Evolutionary conservation across 768 basidiomycete genomes (phyloP).

Genomic region (Xerocomus spinulosus): DNA sequence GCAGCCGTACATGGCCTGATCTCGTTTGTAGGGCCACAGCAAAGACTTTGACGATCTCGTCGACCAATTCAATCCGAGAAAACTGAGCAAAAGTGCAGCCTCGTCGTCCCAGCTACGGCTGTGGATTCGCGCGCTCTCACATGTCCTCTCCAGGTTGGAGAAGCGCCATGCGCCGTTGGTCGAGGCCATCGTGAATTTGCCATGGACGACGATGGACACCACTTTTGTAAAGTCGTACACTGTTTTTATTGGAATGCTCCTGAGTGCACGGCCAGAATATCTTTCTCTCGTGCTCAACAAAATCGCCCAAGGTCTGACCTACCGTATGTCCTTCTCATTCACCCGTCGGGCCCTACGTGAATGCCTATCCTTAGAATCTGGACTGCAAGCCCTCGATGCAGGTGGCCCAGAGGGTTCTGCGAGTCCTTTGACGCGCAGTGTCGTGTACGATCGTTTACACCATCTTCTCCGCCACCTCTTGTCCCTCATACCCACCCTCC

Average conservation of each 20-base stretch:
- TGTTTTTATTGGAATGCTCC: slow-evolving; percentile 84
- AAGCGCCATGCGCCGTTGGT: slow-evolving; percentile 75
- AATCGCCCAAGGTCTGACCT: slow-evolving; percentile 81
- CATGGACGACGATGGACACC: slow-evolving; percentile 90
- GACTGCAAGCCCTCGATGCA: slow-evolving; percentile 56
- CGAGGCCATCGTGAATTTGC: slow-evolving; percentile 79
- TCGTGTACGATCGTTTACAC: slow-evolving; percentile 85
- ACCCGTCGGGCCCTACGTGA: not conserved
- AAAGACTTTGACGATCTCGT: slow-evolving; percentile 87
- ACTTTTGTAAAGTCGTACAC: slow-evolving; percentile 84
- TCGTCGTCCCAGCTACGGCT: slow-evolving; percentile 57
- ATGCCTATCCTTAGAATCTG: slow-evolving; percentile 52
- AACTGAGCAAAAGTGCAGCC: slow-evolving; percentile 28
- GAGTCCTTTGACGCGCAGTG: slow-evolving; percentile 69
- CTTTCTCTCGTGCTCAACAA: slow-evolving; percentile 77
- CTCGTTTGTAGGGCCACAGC: slow-evolving; percentile 52
- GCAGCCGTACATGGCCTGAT: slow-evolving; percentile 10
- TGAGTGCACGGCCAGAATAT: slow-evolving; percentile 90
- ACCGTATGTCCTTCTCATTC: slow-evolving; percentile 55
- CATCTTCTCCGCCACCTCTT: slow-evolving; percentile 82
- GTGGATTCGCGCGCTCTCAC: slow-evolving; percentile 84
- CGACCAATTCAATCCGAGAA: slow-evolving; percentile 69
- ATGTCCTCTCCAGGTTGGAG: slow-evolving; percentile 89
- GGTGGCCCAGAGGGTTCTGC: slow-evolving; percentile 60
- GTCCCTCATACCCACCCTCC: slow-evolving; percentile 85